Percentiles rank a stretch among this genome's conserved stretches.
Evolutionary conservation across 73 alveolate species (phyloP).

Genomic region (Paramecium bursaria): DNA sequence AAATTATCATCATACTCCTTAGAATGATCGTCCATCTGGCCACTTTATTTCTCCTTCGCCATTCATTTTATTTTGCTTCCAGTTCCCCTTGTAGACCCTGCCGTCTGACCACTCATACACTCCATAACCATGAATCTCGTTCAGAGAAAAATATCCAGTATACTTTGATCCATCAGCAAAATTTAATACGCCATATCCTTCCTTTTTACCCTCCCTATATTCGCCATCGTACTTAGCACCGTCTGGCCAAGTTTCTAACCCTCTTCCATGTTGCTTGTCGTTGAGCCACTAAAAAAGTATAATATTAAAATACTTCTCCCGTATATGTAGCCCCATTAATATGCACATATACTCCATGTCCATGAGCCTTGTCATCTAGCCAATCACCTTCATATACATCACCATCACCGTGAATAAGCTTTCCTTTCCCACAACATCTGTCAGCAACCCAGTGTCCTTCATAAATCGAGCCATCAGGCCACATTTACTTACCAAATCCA

Average conservation of each 20-base stretch:
- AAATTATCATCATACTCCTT: slow-evolving; percentile 78
- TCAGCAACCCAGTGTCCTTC: slow-evolving; percentile 81
- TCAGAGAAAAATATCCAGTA: slow-evolving; percentile 2
- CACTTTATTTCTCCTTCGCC: slow-evolving; percentile 74
- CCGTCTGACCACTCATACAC: slow-evolving; percentile 67
- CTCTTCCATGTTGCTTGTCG: slow-evolving; percentile 55
- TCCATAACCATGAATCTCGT: slow-evolving; percentile 36
- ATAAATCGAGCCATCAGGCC: slow-evolving; percentile 86
- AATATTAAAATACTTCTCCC: slow-evolving; percentile 72
- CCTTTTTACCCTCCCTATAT: slow-evolving; percentile 58
- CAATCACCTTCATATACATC: slow-evolving; percentile 81
- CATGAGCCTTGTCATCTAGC: slow-evolving; percentile 82
- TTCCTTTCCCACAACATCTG: slow-evolving; percentile 79
- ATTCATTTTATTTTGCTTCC: slow-evolving; percentile 76
- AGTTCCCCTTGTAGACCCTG: no score
- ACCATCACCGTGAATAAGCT: slow-evolving; percentile 76
- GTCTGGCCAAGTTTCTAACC: slow-evolving; percentile 64
- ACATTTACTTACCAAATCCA: slow-evolving; percentile 76
- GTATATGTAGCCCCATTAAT: slow-evolving; percentile 80
- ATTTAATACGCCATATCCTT: slow-evolving; percentile 69
- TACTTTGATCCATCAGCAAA: slow-evolving; percentile 66
- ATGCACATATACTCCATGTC: slow-evolving; percentile 76
- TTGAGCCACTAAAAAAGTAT: no score
- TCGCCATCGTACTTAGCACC: slow-evolving; percentile 68
- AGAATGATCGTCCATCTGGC: slow-evolving; percentile 83